Evolutionary conservation across 192 early-diverging fungal genomes (phyloP), one percentile per base, ranked within the genome.

Genomic region (Chytriomyces confervae): DNA sequence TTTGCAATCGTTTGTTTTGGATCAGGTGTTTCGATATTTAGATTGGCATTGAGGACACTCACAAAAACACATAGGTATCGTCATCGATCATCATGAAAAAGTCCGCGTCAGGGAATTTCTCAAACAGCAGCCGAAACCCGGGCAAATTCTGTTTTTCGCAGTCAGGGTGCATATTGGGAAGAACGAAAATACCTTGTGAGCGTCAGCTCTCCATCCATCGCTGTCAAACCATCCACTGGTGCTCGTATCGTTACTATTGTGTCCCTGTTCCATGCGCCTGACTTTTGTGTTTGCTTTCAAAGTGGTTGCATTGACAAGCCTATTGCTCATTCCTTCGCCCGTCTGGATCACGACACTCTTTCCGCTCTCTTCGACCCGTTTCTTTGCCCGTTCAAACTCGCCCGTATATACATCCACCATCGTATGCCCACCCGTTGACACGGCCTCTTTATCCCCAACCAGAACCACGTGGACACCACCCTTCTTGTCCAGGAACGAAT

Each of bases 31-130:
- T n/a, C n/a, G n/a, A n/a, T n/a, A n/a, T n/a, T n/a, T n/a, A n/a
- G n/a, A n/a, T n/a, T n/a, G n/a, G n/a, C n/a, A n/a, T n/a, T n/a
- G n/a, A n/a, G n/a, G n/a, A n/a, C n/a, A n/a, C n/a, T 36, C 29
- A 36, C 29, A 86, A 61, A 65, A 88, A 90, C 9, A 89, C 75
- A 66, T 90, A 89, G 4, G 89, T 85, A 79, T 91, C 89, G 77
- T 91, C 89, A 79, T 91, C 89, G 48, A 91, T 81, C 89, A 91
- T 91, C 23, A 91, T 23, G 70, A 50, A 91, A 88, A 88, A 91
- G 11, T 88, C 82, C 29, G 88, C 88, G 63, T 90, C 77, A 16
- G 89, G 88, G 66, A 79, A 89, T 16, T 67, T 77, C 7, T 75
- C 64, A 68, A 79, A 88, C 7, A 90, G 80, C n/a, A 79, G 62